Evolutionary conservation across 1,284 basidiomycete species (phyloP), one percentile per base, ranked within the genome.

Genomic region (Malassezia sp.): DNA sequence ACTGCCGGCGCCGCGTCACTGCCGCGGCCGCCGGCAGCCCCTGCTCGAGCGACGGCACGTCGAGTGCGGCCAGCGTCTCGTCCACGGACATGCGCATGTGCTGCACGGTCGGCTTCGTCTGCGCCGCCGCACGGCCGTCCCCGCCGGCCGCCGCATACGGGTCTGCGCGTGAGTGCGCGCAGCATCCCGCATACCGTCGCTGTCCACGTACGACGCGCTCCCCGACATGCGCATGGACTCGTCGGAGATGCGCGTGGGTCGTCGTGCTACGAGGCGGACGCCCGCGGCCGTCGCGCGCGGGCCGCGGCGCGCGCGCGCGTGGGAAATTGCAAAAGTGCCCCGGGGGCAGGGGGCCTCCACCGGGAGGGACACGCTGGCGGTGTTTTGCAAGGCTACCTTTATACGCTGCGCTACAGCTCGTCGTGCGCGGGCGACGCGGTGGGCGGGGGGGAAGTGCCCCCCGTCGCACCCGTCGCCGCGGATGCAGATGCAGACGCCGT

Each of bases 21-120:
- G 60, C 61, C 20, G 53, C 22, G 6, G 47, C 37, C 24, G 49
- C 33, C 3, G 50, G 36, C 2, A 65, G 45, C 9, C 64, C 64
- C 5, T 44, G 30, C 0, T 54, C 33, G 21, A 63, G 55, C 9
- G 61, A 59, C 6, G 56, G 52, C 23, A 53, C 57, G 28, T 52
- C 46, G 2, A 63, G 49, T 11, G 31, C 43, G 24, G 51, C 39
- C 23, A 59, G 48, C 20, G 52, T 53, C 21, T 63, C 51, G 6
- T 47, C 20, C 1, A 59, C 53, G 12, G 43, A 49, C 40, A 59
- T 52, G 15, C 55, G 54, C 26, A 54, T 57, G 35, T 56, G 56
- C 26, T 42, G 47, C 33, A 52, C 56, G 7, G 53, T 29, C n/a
- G 33, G 35, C 40, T 46, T 41, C 26, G 24, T 24, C 14, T 32